These are phyloP conservation scores for Populus hybrid DNA, from an alignment of 441 rosid genomes.

Conservation along the genomic window DNA sequence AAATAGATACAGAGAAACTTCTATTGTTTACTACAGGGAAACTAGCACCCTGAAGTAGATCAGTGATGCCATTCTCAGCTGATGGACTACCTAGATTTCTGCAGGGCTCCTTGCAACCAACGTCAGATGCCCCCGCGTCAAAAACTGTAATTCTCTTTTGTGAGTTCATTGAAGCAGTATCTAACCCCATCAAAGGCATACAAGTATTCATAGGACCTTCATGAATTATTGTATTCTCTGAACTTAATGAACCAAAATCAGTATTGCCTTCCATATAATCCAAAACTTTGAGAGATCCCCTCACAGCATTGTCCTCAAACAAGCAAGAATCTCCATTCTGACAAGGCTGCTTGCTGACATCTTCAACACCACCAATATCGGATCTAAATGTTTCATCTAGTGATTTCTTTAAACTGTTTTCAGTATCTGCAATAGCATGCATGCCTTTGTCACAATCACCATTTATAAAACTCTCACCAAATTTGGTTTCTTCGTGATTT, in stretches of 20 bases:
- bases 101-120: constrained; percentile 27
- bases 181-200: constrained; percentile 18
- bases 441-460: constrained; percentile 11
- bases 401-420: constrained; percentile 22
- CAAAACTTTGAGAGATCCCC: constrained; percentile 24
- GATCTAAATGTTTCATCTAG: constrained; percentile 20
- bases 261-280: constrained; percentile 24
- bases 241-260: constrained; percentile 31
- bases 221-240: constrained; percentile 28
- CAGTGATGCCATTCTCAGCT: constrained; percentile 28
- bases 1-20: constrained; percentile 15
- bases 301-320: constrained; percentile 26
- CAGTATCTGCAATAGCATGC: constrained; percentile 27
- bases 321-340: constrained; percentile 26
- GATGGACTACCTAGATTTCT: constrained; percentile 20
- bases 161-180: constrained; percentile 18
- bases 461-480: constrained; percentile 25
- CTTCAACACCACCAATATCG: constrained; percentile 27
- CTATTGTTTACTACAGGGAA: constrained; percentile 15
- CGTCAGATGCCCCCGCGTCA: constrained; percentile 26
- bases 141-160: constrained; percentile 29
- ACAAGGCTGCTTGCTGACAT: constrained; percentile 23
- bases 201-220: constrained; percentile 28
- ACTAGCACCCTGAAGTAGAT: constrained; percentile 21
- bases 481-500: constrained; percentile 31